Percentiles rank a stretch among this genome's conserved stretches.
phyloP scores from a whole-genome alignment of 2,329 filamentous ascomycete species.

The Cyphellophora europaea region DNA sequence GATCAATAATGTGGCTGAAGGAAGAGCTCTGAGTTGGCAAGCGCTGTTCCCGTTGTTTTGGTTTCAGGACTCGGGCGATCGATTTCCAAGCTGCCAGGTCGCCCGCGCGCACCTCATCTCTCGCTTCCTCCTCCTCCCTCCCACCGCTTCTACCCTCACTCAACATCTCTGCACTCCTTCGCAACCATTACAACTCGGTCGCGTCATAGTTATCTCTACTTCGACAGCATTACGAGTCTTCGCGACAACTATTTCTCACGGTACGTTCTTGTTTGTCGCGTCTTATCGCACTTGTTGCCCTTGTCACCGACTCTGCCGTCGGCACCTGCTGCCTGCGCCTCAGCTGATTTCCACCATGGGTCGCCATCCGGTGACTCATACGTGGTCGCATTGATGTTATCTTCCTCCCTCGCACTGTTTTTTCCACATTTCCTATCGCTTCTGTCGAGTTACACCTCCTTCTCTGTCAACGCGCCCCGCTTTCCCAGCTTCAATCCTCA shows the following conservation, averaged over 20 bases:
- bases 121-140: constrained; percentile 4
- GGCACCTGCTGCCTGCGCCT: constrained; percentile 12
- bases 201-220: constrained; percentile 10
- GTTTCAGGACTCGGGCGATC: constrained; percentile 7
- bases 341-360: constrained; percentile 8
- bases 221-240: constrained; percentile 4
- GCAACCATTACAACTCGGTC: constrained; percentile 8
- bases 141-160: background rate
- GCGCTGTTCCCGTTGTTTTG: constrained; percentile 2
- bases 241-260: constrained; percentile 11
- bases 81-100: constrained; percentile 9
- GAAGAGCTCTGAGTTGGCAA: background rate
- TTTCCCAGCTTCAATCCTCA: constrained; percentile 1
- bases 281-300: constrained; percentile 7
- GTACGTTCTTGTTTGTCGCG: constrained; percentile 12
- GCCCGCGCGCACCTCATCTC: constrained; percentile 7
- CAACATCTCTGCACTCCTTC: constrained; percentile 5
- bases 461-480: background rate
- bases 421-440: background rate
- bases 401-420: background rate
- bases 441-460: background rate
- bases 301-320: constrained; percentile 1
- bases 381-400: constrained; percentile 11
- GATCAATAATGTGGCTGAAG: too few species aligned
- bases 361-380: constrained; percentile 8